These are phyloP conservation scores for Lenzites betulinus DNA, from an alignment of 768 basidiomycete species.

Conservation along the genomic window DNA sequence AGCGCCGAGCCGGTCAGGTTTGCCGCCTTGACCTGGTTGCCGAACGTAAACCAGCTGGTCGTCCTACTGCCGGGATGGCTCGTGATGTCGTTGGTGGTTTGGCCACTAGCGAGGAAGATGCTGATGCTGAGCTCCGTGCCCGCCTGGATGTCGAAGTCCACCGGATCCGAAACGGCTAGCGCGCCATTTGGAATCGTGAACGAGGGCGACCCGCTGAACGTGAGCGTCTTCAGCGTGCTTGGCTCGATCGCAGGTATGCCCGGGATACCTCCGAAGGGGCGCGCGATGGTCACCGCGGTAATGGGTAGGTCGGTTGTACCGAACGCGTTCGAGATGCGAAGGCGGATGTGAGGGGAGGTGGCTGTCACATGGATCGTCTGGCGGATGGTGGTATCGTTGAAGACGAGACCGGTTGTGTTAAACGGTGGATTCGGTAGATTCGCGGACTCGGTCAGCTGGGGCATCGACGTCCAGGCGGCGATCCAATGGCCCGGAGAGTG, in stretches of 20 bases:
- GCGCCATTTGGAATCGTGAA: slow-evolving; percentile 47
- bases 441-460: slow-evolving; percentile 34
- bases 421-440: slow-evolving; percentile 34
- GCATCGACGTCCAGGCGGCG: slow-evolving; percentile 34
- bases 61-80: slow-evolving; percentile 53
- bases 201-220: slow-evolving; percentile 46
- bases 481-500: slow-evolving; percentile 31
- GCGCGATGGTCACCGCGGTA: slow-evolving; percentile 45
- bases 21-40: slow-evolving; percentile 39
- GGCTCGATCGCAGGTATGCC: slow-evolving; percentile 41
- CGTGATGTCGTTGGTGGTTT: slow-evolving; percentile 43
- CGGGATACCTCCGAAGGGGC: slow-evolving; percentile 40
- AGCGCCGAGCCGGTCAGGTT: slow-evolving; percentile 39
- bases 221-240: slow-evolving; percentile 38
- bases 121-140: slow-evolving; percentile 44
- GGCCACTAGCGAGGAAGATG: slow-evolving; percentile 44
- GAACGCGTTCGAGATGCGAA: slow-evolving; percentile 53
- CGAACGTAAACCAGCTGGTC: slow-evolving; percentile 42
- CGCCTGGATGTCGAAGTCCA: slow-evolving; percentile 41
- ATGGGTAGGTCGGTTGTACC: slow-evolving; percentile 45
- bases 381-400: slow-evolving; percentile 49
- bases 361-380: slow-evolving; percentile 50
- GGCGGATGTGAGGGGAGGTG: slow-evolving; percentile 41
- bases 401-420: slow-evolving; percentile 36
- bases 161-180: slow-evolving; percentile 47